Evolutionary conservation across 169 alveolate genomes (phyloP).

Genomic region (Plasmodium malariae): DNA sequence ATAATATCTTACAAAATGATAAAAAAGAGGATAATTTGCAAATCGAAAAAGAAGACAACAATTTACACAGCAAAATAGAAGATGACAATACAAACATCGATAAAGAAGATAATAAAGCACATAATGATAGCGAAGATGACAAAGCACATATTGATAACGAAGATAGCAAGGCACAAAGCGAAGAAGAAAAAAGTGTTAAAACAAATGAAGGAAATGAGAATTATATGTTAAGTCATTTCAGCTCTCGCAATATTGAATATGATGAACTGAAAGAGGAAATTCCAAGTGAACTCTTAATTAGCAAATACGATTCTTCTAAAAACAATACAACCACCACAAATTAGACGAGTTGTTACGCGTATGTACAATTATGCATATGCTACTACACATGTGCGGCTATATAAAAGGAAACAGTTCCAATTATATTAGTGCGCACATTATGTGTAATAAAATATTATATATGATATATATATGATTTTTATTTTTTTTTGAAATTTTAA

Average conservation of each 20-base stretch:
- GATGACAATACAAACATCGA: not conserved
- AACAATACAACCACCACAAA: not conserved
- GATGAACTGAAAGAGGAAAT: slow-evolving; percentile 68
- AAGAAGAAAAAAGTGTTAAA: not conserved
- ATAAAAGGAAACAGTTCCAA: not conserved
- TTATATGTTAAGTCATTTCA: slow-evolving; percentile 56
- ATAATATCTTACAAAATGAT: not conserved
- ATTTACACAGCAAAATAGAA: not conserved
- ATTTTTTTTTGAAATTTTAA: slow-evolving; percentile 19
- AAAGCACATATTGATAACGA: not conserved
- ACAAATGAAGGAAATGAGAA: slow-evolving; percentile 36
- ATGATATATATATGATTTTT: slow-evolving; percentile 15
- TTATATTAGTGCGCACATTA: not conserved
- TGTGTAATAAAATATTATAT: slow-evolving; percentile 3
- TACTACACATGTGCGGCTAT: not conserved
- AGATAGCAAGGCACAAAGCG: not conserved
- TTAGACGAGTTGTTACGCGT: not conserved
- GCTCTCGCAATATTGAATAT: slow-evolving; percentile 67
- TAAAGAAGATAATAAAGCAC: not conserved
- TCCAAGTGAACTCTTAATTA: slow-evolving; percentile 46
- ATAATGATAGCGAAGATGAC: not conserved
- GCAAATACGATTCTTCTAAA: slow-evolving; percentile 39
- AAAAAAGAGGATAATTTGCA: slow-evolving; percentile 11
- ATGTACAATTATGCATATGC: too few species aligned
- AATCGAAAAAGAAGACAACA: not conserved